Evolutionary conservation across 441 rosid genomes (phyloP).

Genomic region (Gossypium gossypioides): DNA sequence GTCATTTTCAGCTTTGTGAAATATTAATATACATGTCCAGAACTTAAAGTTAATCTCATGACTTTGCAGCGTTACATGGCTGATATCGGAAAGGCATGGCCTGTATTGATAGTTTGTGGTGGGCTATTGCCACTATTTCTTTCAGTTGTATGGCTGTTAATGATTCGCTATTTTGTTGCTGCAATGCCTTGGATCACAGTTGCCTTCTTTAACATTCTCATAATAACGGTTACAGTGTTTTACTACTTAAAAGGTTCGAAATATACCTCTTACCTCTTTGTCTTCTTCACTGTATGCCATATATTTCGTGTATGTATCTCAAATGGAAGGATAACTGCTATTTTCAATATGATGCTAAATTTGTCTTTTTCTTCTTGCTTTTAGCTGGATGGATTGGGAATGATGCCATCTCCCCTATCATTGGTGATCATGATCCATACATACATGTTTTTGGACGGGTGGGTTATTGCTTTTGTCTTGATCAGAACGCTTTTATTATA

Average conservation of each 20-base stretch:
- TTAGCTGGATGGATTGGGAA: slow-evolving; percentile 74
- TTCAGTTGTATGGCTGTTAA: slow-evolving; percentile 80
- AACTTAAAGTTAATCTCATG: slow-evolving; percentile 11
- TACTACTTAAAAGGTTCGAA: slow-evolving; percentile 74
- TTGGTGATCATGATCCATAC: slow-evolving; percentile 53
- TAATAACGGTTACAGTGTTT: slow-evolving; percentile 74
- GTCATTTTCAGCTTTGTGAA: not conserved
- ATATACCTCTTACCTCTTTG: not conserved
- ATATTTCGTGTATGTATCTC: not conserved
- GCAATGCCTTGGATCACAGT: slow-evolving; percentile 99
- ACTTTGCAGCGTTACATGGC: slow-evolving; percentile 82
- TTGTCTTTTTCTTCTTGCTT: slow-evolving; percentile 11
- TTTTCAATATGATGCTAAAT: slow-evolving; percentile 10
- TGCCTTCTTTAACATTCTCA: slow-evolving; percentile 67
- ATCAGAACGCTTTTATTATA: not conserved
- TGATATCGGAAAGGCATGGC: slow-evolving; percentile 88
- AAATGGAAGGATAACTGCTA: slow-evolving; percentile 1
- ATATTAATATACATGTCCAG: not conserved
- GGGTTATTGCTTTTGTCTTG: slow-evolving; percentile 14
- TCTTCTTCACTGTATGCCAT: not conserved
- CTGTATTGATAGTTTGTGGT: slow-evolving; percentile 85
- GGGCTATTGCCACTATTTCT: slow-evolving; percentile 80
- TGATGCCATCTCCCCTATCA: slow-evolving; percentile 59
- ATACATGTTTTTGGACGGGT: slow-evolving; percentile 48
- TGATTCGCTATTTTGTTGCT: slow-evolving; percentile 82